Evolutionary conservation across 106 monocot species (phyloP).

Genomic region (Dendrobium huoshanense): DNA sequence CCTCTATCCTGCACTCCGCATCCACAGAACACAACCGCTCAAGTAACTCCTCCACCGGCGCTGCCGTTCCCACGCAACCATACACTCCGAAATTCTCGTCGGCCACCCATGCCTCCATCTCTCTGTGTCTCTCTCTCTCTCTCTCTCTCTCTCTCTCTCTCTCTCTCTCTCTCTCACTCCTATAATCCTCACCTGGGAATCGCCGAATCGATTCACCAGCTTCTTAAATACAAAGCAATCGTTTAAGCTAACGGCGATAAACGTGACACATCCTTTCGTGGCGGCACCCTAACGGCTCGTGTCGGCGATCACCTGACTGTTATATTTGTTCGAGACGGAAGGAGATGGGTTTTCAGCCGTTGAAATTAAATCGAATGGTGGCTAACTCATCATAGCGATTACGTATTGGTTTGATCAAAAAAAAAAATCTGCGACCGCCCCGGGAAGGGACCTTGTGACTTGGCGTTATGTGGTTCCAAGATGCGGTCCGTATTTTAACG

Average conservation of each 20-base stretch:
- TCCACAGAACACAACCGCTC: constrained; percentile 23
- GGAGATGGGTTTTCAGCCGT: background rate
- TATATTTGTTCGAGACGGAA: background rate
- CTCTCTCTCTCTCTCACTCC: background rate
- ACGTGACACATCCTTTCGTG: background rate
- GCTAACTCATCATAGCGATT: background rate
- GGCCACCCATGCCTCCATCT: background rate
- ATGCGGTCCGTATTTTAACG: too few relatives aligned
- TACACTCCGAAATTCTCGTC: background rate
- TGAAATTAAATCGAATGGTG: background rate
- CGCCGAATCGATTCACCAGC: background rate
- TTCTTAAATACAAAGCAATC: background rate
- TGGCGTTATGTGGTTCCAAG: too few relatives aligned
- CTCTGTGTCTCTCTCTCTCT: background rate
- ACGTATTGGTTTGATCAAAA: background rate
- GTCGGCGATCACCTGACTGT: background rate
- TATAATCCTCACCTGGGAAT: background rate
- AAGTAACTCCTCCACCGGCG: background rate
- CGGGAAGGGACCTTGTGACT: too few relatives aligned
- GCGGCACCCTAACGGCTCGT: background rate
- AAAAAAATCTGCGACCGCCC: background rate
- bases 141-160: background rate
- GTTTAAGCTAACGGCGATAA: background rate
- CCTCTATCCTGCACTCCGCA: constrained; percentile 39
- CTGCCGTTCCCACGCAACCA: background rate